phyloP scores from a whole-genome alignment of 1,284 basidiomycete genomes.

The Cerioporus squamosus region DNA sequence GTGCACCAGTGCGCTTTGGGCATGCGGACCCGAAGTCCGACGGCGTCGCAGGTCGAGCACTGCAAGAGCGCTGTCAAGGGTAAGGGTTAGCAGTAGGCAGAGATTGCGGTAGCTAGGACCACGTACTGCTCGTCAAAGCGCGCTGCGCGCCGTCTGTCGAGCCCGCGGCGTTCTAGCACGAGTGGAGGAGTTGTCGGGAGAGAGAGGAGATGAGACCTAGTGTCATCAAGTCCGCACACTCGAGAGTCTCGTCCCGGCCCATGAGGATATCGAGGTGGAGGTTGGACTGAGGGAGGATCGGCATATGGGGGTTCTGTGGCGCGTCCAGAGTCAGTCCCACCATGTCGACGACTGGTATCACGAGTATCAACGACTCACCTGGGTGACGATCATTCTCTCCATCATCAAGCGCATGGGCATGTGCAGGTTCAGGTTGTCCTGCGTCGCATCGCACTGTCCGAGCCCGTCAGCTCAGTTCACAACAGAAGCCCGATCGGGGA shows the following conservation, averaged over 20 bases:
- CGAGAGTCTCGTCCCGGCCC: slow-evolving; percentile 86
- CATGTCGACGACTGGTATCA: too few relatives aligned
- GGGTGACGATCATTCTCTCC: slow-evolving; percentile 88
- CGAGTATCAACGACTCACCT: slow-evolving; percentile 54
- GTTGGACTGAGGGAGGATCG: slow-evolving; percentile 71
- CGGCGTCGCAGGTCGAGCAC: too few relatives aligned
- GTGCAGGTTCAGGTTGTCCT: slow-evolving; percentile 87
- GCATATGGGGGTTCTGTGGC: slow-evolving; percentile 64
- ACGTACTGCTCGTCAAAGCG: slow-evolving; percentile 47
- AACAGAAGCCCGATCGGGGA: neutral
- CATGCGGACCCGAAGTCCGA: too few relatives aligned
- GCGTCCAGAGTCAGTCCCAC: neutral
- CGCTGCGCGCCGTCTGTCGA: neutral
- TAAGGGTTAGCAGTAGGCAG: too few relatives aligned
- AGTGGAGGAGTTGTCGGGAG: too few relatives aligned
- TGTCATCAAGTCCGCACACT: slow-evolving; percentile 42
- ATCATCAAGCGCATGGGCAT: slow-evolving; percentile 89
- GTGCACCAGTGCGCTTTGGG: too few relatives aligned
- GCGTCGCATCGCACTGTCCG: slow-evolving; percentile 89
- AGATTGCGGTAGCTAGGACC: too few relatives aligned
- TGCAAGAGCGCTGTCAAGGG: too few relatives aligned
- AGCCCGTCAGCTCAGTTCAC: neutral
- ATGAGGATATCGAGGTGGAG: slow-evolving; percentile 89
- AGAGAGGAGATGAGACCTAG: slow-evolving; percentile 51
- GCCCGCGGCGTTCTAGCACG: too few relatives aligned